Base-by-base conservation (phyloP, 331 rosid species). In the Acacia concinna region DNA sequence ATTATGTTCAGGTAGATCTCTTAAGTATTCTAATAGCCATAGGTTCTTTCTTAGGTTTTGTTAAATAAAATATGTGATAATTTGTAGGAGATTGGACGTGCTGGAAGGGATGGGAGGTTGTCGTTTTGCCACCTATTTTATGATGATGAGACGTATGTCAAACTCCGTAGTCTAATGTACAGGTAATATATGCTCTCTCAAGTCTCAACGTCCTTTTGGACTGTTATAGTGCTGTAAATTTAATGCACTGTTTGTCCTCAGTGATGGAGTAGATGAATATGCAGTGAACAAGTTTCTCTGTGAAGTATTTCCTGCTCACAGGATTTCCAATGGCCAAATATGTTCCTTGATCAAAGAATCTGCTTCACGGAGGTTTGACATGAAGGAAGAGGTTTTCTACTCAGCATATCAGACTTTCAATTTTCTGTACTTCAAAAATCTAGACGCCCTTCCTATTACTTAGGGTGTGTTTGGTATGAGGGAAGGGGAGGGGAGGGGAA, bases 191-290 rank as follows among this genome's bases (percentile, higher is more conserved):
- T 67, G 15, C 51, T 38, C 57, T 76, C 68, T 84, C 21, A 18
- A 49, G 23, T 46, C n/a, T 46, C 68, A 27, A 44, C 27, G 69
- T 47, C 77, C 74, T 65, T 11, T n/a, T 17, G 11, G 35, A 80
- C 28, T 51, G 37, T 46, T 60, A 70, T 54, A 46, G 43, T 78
- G 75, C 54, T 64, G 69, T 68, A 41, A 44, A 51, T 41, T 74
- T 78, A 68, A 44, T 75, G 37, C 49, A 71, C 18, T 25, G 40
- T 80, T 83, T 67, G 78, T 82, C 74, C 71, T 81, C 93, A 95
- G 98, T 89, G 99, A 95, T 74, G 99, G 96, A 49, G 93, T 86
- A 30, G 99, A 95, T 86, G 94, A 90, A 80, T 91, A 89, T 85
- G 84, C 86, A 44, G 90, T 95, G 70, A 91, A 86, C 89, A 95